A percentile compares a stretch with the other conserved stretches of the same genome.
Conservation (phyloP, 2,329 filamentous ascomycete genomes). For the Orbilia javanica region DNA sequence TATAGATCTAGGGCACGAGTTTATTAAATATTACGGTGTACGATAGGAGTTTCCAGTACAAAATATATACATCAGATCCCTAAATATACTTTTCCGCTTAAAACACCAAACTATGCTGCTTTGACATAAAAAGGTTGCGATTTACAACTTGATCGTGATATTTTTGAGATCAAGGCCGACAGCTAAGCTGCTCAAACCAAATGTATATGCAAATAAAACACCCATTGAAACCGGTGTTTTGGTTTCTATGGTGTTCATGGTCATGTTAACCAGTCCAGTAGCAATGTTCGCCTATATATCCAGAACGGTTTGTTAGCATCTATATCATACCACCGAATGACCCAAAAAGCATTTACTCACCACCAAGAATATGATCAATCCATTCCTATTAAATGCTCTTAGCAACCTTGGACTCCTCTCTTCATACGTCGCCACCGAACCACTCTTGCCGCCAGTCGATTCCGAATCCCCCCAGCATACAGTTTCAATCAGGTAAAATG, state of each 20-base stretch:
- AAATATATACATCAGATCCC: conserved; percentile 72
- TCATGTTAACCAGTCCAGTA: conserved; percentile 90
- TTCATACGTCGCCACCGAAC: conserved; percentile 73
- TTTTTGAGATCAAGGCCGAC: conserved; percentile 68
- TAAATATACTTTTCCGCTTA: conserved; percentile 71
- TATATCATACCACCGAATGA: too few species aligned
- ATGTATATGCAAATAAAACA: conserved; percentile 80
- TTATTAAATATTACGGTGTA: conserved; percentile 61
- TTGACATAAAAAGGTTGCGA: not conserved
- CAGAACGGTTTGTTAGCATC: conserved; percentile 1
- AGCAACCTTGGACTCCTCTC: conserved; percentile 81
- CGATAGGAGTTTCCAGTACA: conserved; percentile 49
- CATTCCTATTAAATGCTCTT: conserved; percentile 87
- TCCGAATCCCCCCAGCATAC: conserved; percentile 79
- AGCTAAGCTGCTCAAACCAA: conserved; percentile 75
- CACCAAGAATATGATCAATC: conserved; percentile 83
- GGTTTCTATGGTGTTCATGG: conserved; percentile 82
- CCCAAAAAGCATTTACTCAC: conserved; percentile 43
- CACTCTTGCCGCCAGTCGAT: conserved; percentile 69
- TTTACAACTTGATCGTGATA: conserved; percentile 78
- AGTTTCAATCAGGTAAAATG: conserved; percentile 82
- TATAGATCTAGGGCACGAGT: conserved; percentile 61
- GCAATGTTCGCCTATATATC: conserved; percentile 77
- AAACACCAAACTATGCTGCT: conserved; percentile 10
- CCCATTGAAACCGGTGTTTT: conserved; percentile 75